A percentile compares a stretch with the other conserved stretches of the same genome.
Evolutionary conservation across 768 basidiomycete genomes (phyloP).

Genomic region (Gloeopeniophorella convolvens): DNA sequence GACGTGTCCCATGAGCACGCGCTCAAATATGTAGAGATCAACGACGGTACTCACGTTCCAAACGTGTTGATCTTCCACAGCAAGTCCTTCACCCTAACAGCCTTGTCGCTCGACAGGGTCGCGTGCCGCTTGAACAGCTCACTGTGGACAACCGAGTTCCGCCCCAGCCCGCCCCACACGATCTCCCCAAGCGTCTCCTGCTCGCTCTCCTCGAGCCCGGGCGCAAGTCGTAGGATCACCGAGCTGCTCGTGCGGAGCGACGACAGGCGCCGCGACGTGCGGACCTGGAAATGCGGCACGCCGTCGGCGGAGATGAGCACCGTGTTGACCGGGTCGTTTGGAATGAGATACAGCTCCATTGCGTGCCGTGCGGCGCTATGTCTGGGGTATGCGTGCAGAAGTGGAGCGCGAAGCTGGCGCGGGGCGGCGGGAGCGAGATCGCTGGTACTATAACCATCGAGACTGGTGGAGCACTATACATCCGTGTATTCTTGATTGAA

Average conservation of each 20-base stretch:
- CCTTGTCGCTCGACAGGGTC: not conserved
- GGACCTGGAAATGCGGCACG: conserved; percentile 42
- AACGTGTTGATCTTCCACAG: conserved; percentile 16
- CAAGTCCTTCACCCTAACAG: conserved; percentile 19
- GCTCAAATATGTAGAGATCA: not conserved
- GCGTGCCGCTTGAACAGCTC: conserved; percentile 17
- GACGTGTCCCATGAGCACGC: not conserved
- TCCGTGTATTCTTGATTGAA: conserved; percentile 2
- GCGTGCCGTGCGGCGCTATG: not conserved
- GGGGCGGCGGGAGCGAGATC: not conserved
- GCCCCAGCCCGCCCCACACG: conserved; percentile 37
- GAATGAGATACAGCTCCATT: conserved; percentile 50
- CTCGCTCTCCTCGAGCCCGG: conserved; percentile 25
- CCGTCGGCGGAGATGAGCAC: conserved; percentile 46
- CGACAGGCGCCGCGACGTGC: conserved; percentile 31
- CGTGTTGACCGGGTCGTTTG: conserved; percentile 44
- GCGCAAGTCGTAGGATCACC: conserved; percentile 34
- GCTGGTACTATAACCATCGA: conserved; percentile 1
- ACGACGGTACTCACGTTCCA: conserved; percentile 12
- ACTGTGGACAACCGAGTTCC: conserved; percentile 25
- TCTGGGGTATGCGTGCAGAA: conserved; percentile 1
- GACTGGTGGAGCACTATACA: conserved; percentile 2
- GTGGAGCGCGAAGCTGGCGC: conserved; percentile 6
- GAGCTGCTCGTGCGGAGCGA: conserved; percentile 32
- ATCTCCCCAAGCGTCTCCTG: conserved; percentile 44